phyloP scores from a whole-genome alignment of 352 stramenopile species.

The Chrysophaeum taylorii region DNA sequence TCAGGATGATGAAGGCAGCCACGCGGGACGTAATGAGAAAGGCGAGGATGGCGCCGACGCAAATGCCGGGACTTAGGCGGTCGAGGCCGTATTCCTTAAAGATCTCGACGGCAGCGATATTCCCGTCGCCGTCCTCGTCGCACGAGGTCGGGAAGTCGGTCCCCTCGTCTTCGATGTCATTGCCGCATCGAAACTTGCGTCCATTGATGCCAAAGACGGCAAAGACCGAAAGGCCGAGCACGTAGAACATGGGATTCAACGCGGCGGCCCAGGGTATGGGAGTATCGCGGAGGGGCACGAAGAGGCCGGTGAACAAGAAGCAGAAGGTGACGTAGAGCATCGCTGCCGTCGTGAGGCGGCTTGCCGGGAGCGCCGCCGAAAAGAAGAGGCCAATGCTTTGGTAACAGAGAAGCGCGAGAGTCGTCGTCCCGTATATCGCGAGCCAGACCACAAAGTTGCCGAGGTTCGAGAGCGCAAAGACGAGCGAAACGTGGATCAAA shows the following conservation, averaged over 20 bases:
- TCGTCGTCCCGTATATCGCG: background rate
- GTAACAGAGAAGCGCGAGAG: background rate
- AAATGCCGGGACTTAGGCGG: background rate
- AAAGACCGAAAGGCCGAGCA: background rate
- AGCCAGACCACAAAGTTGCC: background rate
- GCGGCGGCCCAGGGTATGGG: background rate
- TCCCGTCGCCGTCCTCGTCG: background rate
- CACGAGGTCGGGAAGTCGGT: background rate
- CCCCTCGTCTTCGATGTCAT: background rate
- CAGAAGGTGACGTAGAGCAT: conserved; percentile 16
- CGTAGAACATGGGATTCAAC: conserved; percentile 11
- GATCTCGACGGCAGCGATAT: background rate
- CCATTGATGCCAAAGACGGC: background rate
- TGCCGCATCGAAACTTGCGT: background rate
- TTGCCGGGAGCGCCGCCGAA: background rate
- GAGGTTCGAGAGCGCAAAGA: conserved; percentile 2
- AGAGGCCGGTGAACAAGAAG: conserved; percentile 16
- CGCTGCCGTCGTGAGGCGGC: background rate
- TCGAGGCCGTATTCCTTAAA: background rate
- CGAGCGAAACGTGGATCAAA: background rate
- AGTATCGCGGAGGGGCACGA: conserved; percentile 1
- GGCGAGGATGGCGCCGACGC: background rate
- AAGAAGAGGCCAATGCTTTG: conserved; percentile 13
- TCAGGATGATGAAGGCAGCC: background rate
- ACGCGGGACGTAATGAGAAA: background rate